Evolutionary conservation across 2,329 filamentous ascomycete genomes (phyloP), one percentile per base, ranked within the genome.

Genomic region (Ploettnerulaceae sp.): DNA sequence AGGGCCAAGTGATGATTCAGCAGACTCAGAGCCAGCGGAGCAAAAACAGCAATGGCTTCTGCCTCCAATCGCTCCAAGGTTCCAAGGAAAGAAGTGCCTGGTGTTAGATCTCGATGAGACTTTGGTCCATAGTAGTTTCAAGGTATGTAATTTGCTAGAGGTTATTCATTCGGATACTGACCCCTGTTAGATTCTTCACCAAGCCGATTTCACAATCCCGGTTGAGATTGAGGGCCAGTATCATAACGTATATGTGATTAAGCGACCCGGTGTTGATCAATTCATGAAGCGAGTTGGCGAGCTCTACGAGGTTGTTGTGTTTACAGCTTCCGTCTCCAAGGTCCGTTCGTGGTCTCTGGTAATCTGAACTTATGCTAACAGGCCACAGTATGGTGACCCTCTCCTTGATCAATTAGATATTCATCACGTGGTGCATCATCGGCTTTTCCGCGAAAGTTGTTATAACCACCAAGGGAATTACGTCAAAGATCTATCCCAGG

Each of bases 391-490:
- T 64, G 93, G 93, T 57, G 93, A 98, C 70, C 93, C 93, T 45
- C 76, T 98, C 33, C 73, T 98, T 48, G 93, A 98, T 65, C 91
- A 97, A 69, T 76, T 98, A 43, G 93, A 98, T 66, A 97, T 98
- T 52, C 93, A 98, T 69, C 82, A 90, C 57, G 93, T 97, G 33
- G 86, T 98, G 11, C 93, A 98, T 65, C 93, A 98, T 67, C 78
- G 93, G 39, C 74, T 98, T 20, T 98, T 98, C 80, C 82, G 93
- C 50, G 93, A 98, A 70, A 97, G 91, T 68, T 98, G 93, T 70
- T 97, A 95, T 70, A 98, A 98, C 66, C 93, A 98, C 66, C 93
- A 97, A 71, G 93, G 93, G 59, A 98, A 98, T 67, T 98, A 98
- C 60, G 93, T 98, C 66, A 98, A 98, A 78, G 93, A 98, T 66